phyloP scores from a whole-genome alignment of 2,329 filamentous ascomycete genomes.

The Penicillium paneum region DNA sequence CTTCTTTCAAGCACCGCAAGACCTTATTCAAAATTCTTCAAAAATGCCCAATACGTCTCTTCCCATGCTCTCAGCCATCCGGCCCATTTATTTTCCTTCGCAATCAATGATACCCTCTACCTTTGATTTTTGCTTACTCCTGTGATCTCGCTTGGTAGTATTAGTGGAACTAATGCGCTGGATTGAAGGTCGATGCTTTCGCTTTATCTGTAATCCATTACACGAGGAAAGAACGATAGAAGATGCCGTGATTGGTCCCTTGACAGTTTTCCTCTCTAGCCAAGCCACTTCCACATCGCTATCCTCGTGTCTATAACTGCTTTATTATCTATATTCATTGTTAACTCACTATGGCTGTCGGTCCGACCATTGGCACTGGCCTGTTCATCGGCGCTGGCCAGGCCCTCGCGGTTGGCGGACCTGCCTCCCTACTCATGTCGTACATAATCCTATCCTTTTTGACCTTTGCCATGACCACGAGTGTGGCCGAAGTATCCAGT shows the following conservation, averaged over 20 bases:
- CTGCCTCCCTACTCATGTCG: conserved; percentile 51
- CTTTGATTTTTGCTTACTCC: conserved; percentile 3
- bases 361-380: conserved; percentile 56
- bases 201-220: background rate
- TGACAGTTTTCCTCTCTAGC: background rate
- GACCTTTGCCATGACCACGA: conserved; percentile 49
- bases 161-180: background rate
- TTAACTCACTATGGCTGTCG: conserved; percentile 49
- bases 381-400: conserved; percentile 55
- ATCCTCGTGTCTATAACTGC: background rate
- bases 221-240: conserved; percentile 14
- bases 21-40: background rate
- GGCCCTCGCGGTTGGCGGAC: conserved; percentile 52
- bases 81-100: conserved; percentile 3
- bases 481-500: conserved; percentile 39
- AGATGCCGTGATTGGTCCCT: background rate
- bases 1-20: background rate
- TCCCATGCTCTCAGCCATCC: background rate
- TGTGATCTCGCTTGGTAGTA: background rate
- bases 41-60: background rate
- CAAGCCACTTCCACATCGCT: background rate
- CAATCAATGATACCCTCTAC: conserved; percentile 23
- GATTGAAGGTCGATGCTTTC: background rate
- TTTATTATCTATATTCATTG: conserved; percentile 20
- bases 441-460: conserved; percentile 50